Conservation (phyloP, 495 filamentous ascomycete genomes). For the Durotheca rogersii region DNA sequence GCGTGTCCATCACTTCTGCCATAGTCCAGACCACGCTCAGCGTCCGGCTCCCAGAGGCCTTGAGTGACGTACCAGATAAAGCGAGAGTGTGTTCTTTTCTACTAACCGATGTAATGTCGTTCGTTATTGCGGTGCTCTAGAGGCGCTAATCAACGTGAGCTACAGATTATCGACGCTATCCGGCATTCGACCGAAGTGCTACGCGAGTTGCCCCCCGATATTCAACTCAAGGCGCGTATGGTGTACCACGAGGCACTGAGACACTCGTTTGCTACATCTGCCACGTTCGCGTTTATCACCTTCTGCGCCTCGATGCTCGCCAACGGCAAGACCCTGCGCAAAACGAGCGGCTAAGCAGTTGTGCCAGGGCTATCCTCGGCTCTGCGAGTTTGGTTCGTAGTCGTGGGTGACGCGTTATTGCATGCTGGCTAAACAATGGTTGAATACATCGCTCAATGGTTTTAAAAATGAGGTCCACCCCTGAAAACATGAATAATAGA, state of each 20-base stretch:
- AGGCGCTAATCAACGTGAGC: background rate
- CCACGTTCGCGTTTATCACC: slow-evolving; percentile 51
- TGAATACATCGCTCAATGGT: too few species aligned
- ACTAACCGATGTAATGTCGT: slow-evolving; percentile 3
- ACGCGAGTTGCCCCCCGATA: slow-evolving; percentile 53
- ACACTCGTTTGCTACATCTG: slow-evolving; percentile 56
- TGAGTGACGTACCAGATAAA: slow-evolving; percentile 65
- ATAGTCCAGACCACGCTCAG: slow-evolving; percentile 65
- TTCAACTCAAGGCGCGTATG: slow-evolving; percentile 59
- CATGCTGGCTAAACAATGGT: background rate
- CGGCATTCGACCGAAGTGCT: slow-evolving; percentile 61
- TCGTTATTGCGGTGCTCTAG: slow-evolving; percentile 26
- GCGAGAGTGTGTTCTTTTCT: slow-evolving; percentile 60
- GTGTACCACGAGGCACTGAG: slow-evolving; percentile 61
- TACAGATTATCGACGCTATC: slow-evolving; percentile 60
- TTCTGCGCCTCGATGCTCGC: slow-evolving; percentile 55
- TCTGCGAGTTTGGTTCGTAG: background rate
- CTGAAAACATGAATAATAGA: too few species aligned
- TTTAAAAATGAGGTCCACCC: too few species aligned
- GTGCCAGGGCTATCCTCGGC: background rate
- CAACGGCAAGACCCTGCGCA: slow-evolving; percentile 48
- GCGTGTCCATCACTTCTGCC: slow-evolving; percentile 61
- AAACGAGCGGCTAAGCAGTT: slow-evolving; percentile 13
- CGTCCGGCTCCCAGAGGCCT: slow-evolving; percentile 54
- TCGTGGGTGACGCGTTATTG: background rate